Base-by-base conservation (phyloP, 2,329 filamentous ascomycete species). In the Ilyonectria robusta region DNA sequence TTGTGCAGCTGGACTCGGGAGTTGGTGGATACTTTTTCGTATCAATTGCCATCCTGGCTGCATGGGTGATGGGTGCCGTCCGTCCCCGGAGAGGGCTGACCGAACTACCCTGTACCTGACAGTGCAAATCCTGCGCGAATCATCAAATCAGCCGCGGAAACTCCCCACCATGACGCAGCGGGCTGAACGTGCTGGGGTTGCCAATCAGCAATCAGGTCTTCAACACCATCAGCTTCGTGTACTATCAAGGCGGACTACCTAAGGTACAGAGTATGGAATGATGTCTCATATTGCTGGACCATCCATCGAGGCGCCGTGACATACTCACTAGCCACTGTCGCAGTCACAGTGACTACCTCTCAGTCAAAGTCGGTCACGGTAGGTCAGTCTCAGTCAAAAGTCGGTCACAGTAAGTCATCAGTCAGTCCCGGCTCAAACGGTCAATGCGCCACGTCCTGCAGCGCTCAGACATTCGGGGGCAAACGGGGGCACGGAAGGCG, bases 101-200 rank as follows among this genome's bases (percentile, higher is more conserved):
- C 37, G 42, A 62, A 62, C 54, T 66, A 66, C 64, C 64, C 64
- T 66, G 64, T 55, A 66, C 64, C 64, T 50, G 59, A 60, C 62
- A 48, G 50, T 7, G 48, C 29, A 54, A 51, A 65, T 60, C 44
- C 42, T 61, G 58, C 51, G 46, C 23, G 58, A 66, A 66, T 58
- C 29, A 44, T 60, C 10, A 50, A 31, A 51, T 42, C 13, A 37
- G 17, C 46, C 44, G 46, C 23, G 11, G 19, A 40, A 15, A 2
- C 17, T 42, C 58, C 46, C 58, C 58, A 61, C 53, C 58, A 66
- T 65, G 62, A 65, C 56, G 47, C 56, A 55, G 31, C 42, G 42
- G 35, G 11, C 35, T 26, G 4, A 26, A 26, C 23, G 23, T 26
- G 23, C 23, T 26, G 23, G 21, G 26, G 26, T 26, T 26, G 26